Conservation (phyloP, 768 basidiomycete species). For the Lentinula guzmanii region DNA sequence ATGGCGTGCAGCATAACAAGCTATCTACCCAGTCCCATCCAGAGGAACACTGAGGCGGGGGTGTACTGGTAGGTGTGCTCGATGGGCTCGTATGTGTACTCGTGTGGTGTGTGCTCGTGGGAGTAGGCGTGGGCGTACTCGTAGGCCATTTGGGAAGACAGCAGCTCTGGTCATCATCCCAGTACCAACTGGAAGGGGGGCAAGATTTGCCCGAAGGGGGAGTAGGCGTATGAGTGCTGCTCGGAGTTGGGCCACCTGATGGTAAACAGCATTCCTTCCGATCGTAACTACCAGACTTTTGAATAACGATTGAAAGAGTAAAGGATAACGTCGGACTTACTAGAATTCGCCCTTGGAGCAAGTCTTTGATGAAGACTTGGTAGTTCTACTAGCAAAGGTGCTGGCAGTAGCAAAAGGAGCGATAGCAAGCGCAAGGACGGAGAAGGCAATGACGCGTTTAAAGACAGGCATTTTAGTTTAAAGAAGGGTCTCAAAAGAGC, state of each 20-base stretch:
- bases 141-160: slow-evolving; percentile 43
- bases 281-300: slow-evolving; percentile 18
- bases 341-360: slow-evolving; percentile 27
- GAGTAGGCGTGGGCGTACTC: slow-evolving; percentile 19
- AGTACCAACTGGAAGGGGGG: slow-evolving; percentile 44
- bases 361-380: slow-evolving; percentile 7
- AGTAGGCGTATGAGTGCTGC: slow-evolving; percentile 22
- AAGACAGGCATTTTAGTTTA: slow-evolving; percentile 28
- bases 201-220: slow-evolving; percentile 44
- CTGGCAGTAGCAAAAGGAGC: slow-evolving; percentile 24
- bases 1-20: slow-evolving; percentile 35
- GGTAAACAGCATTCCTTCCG: slow-evolving; percentile 37
- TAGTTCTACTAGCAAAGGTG: slow-evolving; percentile 18
- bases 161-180: slow-evolving; percentile 40
- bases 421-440: slow-evolving; percentile 27
- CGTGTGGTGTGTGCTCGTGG: background rate
- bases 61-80: slow-evolving; percentile 11
- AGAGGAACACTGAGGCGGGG: slow-evolving; percentile 44
- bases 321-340: slow-evolving; percentile 14
- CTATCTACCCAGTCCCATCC: slow-evolving; percentile 40
- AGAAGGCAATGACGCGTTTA: slow-evolving; percentile 19
- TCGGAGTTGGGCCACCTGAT: slow-evolving; percentile 26
- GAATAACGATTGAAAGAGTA: background rate
- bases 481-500: slow-evolving; percentile 21
- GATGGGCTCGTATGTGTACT: background rate